These are phyloP conservation scores for Magnolia kwangsiensis DNA, from an alignment of 164 flowering plant species.

Conservation along the genomic window DNA sequence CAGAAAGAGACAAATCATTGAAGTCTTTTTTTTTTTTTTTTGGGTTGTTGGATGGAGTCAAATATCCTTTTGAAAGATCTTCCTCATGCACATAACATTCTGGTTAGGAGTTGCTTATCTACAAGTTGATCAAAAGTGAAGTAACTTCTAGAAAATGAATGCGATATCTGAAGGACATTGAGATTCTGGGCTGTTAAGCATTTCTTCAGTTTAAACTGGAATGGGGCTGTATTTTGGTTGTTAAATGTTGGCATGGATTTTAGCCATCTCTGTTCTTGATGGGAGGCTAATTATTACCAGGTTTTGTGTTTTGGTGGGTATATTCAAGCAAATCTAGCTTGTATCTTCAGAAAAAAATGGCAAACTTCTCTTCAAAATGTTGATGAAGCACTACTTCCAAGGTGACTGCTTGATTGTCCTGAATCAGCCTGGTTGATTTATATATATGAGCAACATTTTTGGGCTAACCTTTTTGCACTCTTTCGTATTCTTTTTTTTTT, in stretches of 20 bases:
- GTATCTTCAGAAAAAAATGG: background rate
- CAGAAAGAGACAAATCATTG: constrained; percentile 1
- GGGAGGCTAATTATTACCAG: background rate
- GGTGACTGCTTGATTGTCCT: background rate
- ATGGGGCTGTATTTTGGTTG: background rate
- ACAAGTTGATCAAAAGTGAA: background rate
- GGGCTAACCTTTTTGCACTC: too few relatives aligned
- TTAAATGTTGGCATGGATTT: background rate
- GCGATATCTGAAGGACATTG: background rate
- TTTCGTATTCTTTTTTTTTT: too few relatives aligned
- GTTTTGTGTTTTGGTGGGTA: background rate
- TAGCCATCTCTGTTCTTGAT: background rate
- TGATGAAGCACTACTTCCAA: too few relatives aligned
- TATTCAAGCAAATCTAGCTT: background rate
- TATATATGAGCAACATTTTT: too few relatives aligned
- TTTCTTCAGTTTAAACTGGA: background rate
- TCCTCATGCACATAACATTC: background rate
- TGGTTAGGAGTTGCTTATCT: background rate
- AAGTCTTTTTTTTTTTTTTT: background rate
- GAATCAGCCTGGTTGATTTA: background rate
- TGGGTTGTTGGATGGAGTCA: too few relatives aligned
- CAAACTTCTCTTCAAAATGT: background rate
- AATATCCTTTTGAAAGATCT: background rate
- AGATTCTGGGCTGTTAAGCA: background rate
- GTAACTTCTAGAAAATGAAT: background rate